A percentile compares a stretch with the other conserved stretches of the same genome.
phyloP scores from a whole-genome alignment of 495 filamentous ascomycete genomes.

The Xylaria curta region DNA sequence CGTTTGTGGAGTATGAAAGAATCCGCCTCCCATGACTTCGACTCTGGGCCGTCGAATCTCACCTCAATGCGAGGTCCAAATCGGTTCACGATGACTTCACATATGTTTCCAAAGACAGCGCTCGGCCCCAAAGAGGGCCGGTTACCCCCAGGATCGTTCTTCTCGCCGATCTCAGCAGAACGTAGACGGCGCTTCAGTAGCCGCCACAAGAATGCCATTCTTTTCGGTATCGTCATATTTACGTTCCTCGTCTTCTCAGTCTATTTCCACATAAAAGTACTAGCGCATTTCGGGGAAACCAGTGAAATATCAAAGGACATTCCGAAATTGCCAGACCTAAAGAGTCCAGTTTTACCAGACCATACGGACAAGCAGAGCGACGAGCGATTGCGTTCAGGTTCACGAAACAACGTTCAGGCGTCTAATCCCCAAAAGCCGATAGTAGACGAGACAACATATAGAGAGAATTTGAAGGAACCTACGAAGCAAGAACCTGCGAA shows the following conservation, averaged over 20 bases:
- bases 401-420: not conserved
- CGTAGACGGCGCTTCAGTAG: slow-evolving; percentile 18
- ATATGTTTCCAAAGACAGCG: not conserved
- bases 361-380: not conserved
- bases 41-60: not conserved
- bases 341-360: not conserved
- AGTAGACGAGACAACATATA: not conserved
- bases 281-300: not conserved
- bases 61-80: not conserved
- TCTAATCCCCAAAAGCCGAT: slow-evolving; percentile 12
- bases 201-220: slow-evolving; percentile 9
- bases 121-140: slow-evolving; percentile 27
- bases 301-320: not conserved
- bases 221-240: slow-evolving; percentile 18
- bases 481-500: not conserved
- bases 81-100: slow-evolving; percentile 8
- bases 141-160: slow-evolving; percentile 14
- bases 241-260: slow-evolving; percentile 8
- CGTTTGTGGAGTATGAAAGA: not conserved
- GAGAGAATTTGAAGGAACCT: not conserved
- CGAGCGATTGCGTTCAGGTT: not conserved
- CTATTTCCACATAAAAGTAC: not conserved
- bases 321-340: not conserved
- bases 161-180: not conserved
- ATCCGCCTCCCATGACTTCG: not conserved